These are phyloP conservation scores for Amanita rubescens DNA, from an alignment of 768 basidiomycete genomes.

Conservation along the genomic window DNA sequence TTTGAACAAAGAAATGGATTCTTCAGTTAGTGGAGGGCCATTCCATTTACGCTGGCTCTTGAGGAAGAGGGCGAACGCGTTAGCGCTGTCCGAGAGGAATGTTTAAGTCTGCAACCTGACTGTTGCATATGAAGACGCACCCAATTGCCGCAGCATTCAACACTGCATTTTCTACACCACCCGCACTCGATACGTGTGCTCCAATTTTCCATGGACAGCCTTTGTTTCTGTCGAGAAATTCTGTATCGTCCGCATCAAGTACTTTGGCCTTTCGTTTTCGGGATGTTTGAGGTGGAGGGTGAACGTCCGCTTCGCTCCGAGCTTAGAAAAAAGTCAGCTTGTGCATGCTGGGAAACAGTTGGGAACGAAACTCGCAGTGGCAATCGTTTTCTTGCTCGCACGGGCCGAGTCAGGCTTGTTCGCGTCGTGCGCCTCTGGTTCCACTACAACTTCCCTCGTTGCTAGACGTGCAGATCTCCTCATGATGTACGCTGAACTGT, in stretches of 20 bases:
- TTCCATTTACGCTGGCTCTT: constrained; percentile 83
- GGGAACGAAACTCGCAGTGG: not conserved
- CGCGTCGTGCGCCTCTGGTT: not conserved
- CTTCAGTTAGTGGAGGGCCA: constrained; percentile 47
- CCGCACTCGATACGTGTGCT: constrained; percentile 77
- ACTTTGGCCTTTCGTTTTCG: constrained; percentile 12
- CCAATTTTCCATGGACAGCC: constrained; percentile 61
- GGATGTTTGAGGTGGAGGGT: not conserved
- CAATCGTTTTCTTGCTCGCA: not conserved
- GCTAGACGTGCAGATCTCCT: not conserved
- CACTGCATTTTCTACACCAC: constrained; percentile 71
- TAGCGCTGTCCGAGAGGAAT: constrained; percentile 53
- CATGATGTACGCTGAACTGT: not conserved
- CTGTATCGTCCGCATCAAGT: constrained; percentile 10
- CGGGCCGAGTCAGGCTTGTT: not conserved
- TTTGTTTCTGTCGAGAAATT: constrained; percentile 22
- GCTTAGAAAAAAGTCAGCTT: not conserved
- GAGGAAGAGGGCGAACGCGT: constrained; percentile 75
- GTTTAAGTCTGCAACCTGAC: not conserved
- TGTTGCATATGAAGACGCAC: constrained; percentile 28
- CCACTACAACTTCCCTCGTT: not conserved
- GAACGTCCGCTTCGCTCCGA: not conserved
- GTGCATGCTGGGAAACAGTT: not conserved
- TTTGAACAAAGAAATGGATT: constrained; percentile 53
- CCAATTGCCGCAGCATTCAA: constrained; percentile 65